Conservation (phyloP, 768 basidiomycete species). For the Mycena galericulata region DNA sequence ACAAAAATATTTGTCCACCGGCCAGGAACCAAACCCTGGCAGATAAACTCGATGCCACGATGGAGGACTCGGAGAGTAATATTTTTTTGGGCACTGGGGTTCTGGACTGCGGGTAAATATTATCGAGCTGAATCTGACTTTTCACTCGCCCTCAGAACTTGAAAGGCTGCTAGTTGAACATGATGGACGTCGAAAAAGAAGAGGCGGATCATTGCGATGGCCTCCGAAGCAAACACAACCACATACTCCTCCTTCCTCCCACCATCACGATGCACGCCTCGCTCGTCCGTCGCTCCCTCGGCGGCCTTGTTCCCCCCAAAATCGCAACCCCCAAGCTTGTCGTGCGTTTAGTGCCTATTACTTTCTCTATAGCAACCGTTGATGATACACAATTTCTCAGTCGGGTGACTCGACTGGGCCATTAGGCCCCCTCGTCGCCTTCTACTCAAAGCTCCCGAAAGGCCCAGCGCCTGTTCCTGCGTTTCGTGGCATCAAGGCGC, state of each 20-base stretch:
- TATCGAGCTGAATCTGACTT: too few relatives aligned
- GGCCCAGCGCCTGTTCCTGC: not conserved
- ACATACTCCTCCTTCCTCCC: slow-evolving; percentile 4
- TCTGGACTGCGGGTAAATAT: too few relatives aligned
- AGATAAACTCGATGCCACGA: too few relatives aligned
- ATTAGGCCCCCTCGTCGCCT: slow-evolving; percentile 76
- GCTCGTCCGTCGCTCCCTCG: too few relatives aligned
- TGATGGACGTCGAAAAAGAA: too few relatives aligned
- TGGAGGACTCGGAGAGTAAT: too few relatives aligned
- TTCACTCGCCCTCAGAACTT: too few relatives aligned
- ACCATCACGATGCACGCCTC: slow-evolving; percentile 66
- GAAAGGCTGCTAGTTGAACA: too few relatives aligned
- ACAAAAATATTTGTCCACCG: too few relatives aligned
- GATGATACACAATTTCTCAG: too few relatives aligned
- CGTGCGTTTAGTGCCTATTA: slow-evolving; percentile 53
- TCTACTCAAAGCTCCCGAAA: slow-evolving; percentile 84
- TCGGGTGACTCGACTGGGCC: slow-evolving; percentile 72
- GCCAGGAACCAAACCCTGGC: too few relatives aligned
- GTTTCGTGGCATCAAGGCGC: not conserved
- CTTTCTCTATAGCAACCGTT: not conserved
- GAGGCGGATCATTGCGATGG: not conserved
- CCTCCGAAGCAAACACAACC: not conserved
- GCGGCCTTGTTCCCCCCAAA: slow-evolving; percentile 85
- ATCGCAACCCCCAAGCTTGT: slow-evolving; percentile 79
- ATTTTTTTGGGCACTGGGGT: too few relatives aligned